Conservation (phyloP, 179 eudicot species). For the Sideroxylon spinosum region DNA sequence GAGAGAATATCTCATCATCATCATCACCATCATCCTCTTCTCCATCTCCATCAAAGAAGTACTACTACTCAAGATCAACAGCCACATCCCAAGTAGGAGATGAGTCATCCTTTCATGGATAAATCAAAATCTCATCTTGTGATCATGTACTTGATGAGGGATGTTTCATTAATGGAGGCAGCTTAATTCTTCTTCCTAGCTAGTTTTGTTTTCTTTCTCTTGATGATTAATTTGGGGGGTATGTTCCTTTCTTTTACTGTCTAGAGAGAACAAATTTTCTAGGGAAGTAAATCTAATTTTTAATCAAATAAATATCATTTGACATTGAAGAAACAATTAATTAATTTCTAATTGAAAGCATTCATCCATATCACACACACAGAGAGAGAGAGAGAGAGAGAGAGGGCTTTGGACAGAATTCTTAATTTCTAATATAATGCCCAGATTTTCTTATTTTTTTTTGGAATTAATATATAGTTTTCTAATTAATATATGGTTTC, state of each 20-base stretch:
- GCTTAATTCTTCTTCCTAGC: slow-evolving; percentile 7
- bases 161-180: slow-evolving; percentile 21
- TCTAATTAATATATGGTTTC: too few relatives aligned
- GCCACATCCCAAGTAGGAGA: slow-evolving; percentile 36
- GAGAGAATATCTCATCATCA: slow-evolving; percentile 12
- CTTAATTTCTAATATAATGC: too few relatives aligned
- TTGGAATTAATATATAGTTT: neutral
- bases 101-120: slow-evolving; percentile 19
- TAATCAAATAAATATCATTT: neutral
- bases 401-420: too few relatives aligned
- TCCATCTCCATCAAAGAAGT: slow-evolving; percentile 27
- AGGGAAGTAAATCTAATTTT: slow-evolving; percentile 6
- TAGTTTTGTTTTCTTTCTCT: neutral
- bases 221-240: neutral
- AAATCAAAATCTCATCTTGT: neutral
- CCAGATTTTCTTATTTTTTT: neutral
- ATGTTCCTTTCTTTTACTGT: neutral
- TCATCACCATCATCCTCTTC: slow-evolving; percentile 16
- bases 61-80: slow-evolving; percentile 32
- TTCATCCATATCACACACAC: too few relatives aligned
- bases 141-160: slow-evolving; percentile 1
- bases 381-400: too few relatives aligned
- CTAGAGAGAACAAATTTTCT: neutral
- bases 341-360: neutral
- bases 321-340: neutral